Evolutionary conservation across 2,329 filamentous ascomycete genomes (phyloP), one percentile per base, ranked within the genome.

Genomic region (Apiospora saccharicola): DNA sequence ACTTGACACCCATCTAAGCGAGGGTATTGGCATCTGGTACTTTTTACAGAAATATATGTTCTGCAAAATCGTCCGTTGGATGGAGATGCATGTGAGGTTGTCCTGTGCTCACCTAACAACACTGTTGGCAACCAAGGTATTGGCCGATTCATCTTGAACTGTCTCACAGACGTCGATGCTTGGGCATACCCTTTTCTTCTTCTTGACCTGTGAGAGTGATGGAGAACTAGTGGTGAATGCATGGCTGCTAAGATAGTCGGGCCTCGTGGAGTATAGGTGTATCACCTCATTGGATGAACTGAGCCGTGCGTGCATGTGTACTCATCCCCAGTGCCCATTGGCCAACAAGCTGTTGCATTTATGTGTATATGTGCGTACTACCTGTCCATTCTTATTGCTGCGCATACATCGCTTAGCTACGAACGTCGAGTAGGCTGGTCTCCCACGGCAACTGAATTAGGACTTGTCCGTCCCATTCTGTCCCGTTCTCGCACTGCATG

Each of bases 401-500:
- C 34, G 57, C 57, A 24, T 64, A 41, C 41, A 37, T 22, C 53
- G 30, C 53, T 30, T 37, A 61, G 30, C 34, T 37, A 30, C 30
- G 26, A 61, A 22, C 16, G 34, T 37, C 30, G 53, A 34, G 19
- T 30, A 30, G 57, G 41, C 8, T 61, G 53, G 30, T 26, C 16
- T 37, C 13, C 37, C 53, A 13, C 30, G 30, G n/a, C 16, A 19
- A 37, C 51, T 37, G 30, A 61, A 61, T 37, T 61, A 19, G 53
- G 53, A 61, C 16, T 64, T 24, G 34, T 41, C 10, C 34, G 57
- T 64, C 57, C 57, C 57, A 64, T 64, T 22, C 57, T 64, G 57
- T 64, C 57, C 57, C 57, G 57, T 41, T 14, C 57, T 64, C 57
- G 57, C 57, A 64, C 41, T n/a, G 34, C 53, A 57, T 57, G 26